Evolutionary conservation across 2,329 filamentous ascomycete species (phyloP), one percentile per base, ranked within the genome.

Genomic region (Pyrenophora teres): DNA sequence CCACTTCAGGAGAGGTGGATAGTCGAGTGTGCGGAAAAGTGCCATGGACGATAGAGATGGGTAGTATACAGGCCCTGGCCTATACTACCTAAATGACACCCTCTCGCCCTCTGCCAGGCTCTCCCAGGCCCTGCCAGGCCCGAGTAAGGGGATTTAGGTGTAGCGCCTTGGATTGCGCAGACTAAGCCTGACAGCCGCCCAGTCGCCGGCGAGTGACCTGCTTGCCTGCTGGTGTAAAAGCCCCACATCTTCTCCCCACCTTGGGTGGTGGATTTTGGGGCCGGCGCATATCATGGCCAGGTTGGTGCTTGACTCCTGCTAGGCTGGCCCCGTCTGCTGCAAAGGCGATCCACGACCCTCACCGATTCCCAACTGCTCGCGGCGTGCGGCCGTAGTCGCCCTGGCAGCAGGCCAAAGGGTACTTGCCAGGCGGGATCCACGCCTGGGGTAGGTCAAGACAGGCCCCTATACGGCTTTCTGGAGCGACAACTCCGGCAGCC

Each of bases 401-500:
- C 52, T 57, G 57, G 44, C 41, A 54, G 52, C 43, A 54, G 52
- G 54, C 55, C 54, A 52, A 54, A 56, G 38, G 41, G 40, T 35
- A 53, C 52, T 59, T 66, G 64, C 62, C 63, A 64, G 62, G 54
- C 65, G 57, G 59, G 67, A 71, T 69, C 66, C 66, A 55, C 67
- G 57, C 47, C 68, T 54, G 53, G 68, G 65, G 9, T 66, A 49
- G 44, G 49, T 54, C 55, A 55, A 53, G 52, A 53, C 52, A 56
- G 50, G 55, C 6, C 61, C 62, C 49, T 56, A 53, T 50, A 52
- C 51, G 63, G 62, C 59, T 63, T 53, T 21, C 44, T 52, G 38
- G 62, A 59, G 59, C 62, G 57, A 63, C 40, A 18, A 35, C 27
- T 48, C 52, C 45, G 59, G 38, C 36, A 56, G 52, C 49, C 46